These are phyloP conservation scores for Neurospora terricola DNA, from an alignment of 495 filamentous ascomycete genomes.

Conservation along the genomic window DNA sequence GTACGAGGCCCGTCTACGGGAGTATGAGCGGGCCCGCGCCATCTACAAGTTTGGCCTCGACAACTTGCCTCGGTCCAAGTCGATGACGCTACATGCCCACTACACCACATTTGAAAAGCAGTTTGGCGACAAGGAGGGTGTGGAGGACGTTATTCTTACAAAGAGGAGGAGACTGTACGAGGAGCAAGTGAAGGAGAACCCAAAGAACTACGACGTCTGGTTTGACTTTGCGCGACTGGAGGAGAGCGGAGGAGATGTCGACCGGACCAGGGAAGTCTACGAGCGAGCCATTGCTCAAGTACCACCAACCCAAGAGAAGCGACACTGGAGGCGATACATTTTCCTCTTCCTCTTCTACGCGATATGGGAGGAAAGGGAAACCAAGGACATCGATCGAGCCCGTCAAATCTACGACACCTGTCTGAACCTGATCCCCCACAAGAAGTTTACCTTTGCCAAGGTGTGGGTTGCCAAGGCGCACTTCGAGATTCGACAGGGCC, in stretches of 20 bases:
- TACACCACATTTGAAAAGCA: constrained; percentile 99
- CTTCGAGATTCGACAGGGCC: constrained; percentile 82
- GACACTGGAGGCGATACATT: constrained; percentile 94
- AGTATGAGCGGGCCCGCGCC: constrained; percentile 87
- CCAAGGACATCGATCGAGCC: constrained; percentile 68
- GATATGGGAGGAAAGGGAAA: constrained; percentile 82
- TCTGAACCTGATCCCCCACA: constrained; percentile 81
- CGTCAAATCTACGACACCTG: constrained; percentile 87
- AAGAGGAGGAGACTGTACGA: constrained; percentile 92
- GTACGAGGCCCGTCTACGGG: constrained; percentile 88
- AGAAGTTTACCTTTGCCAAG: constrained; percentile 96
- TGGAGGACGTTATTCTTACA: constrained; percentile 91
- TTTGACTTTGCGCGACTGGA: constrained; percentile 91
- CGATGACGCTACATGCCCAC: constrained; percentile 73
- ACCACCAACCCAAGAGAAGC: constrained; percentile 90
- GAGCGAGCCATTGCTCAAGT: constrained; percentile 94
- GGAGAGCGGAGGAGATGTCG: constrained; percentile 68
- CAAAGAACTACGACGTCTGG: constrained; percentile 93
- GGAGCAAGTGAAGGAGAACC: constrained; percentile 84
- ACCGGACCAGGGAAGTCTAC: constrained; percentile 83
- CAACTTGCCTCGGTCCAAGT: constrained; percentile 78
- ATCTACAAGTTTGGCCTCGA: constrained; percentile 97
- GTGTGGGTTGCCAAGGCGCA: constrained; percentile 90
- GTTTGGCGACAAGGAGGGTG: constrained; percentile 85
- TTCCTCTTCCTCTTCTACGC: constrained; percentile 98